Evolutionary conservation across 2,329 filamentous ascomycete genomes (phyloP), one percentile per base, ranked within the genome.

Genomic region (Dendryphion nanum): DNA sequence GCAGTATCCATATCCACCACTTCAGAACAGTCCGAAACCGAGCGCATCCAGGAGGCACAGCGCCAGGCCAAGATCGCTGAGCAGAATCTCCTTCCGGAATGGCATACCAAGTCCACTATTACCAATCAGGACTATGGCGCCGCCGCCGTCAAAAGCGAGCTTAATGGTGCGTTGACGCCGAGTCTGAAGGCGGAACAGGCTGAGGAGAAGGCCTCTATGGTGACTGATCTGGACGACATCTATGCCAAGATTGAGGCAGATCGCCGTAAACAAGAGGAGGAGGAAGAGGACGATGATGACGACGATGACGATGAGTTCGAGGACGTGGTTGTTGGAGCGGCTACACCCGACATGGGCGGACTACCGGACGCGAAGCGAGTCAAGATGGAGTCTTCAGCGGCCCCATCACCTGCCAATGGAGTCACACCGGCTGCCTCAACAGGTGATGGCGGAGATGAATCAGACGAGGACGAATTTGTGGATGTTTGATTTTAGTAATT

Each of bases 101-200:
- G 85, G 82, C 85, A 87, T 67, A 79, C 81, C 1, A 78, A 83
- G 40, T 85, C 82, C 45, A 87, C 83, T 2, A 77, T 87, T 33
- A 66, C 64, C 15, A 61, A 70, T 33, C 54, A 65, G 52, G 40
- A 56, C 78, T n/a, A 85, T 79, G 38, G 61, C 52, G 37, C 57
- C 51, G 18, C 60, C 41, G 31, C 64, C 59, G 42, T 66, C 58
- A 55, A 60, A 47, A 38, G 51, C 48, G 44, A 58, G 60, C 65
- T 70, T 28, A 68, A 63, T 49, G 61, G 67, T 47, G 49, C 56
- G 44, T 44, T 57, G 34, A 55, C 44, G 36, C 57, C 43, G 8
- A 50, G 62, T 16, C 59, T 67, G 18, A 71, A 71, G 30, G 55
- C 62, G 15, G 64, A 70, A 42, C 70, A 73, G 18, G 68, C 71